phyloP scores from a whole-genome alignment of 2,329 filamentous ascomycete genomes.

The Trichoderma citrinoviride region DNA sequence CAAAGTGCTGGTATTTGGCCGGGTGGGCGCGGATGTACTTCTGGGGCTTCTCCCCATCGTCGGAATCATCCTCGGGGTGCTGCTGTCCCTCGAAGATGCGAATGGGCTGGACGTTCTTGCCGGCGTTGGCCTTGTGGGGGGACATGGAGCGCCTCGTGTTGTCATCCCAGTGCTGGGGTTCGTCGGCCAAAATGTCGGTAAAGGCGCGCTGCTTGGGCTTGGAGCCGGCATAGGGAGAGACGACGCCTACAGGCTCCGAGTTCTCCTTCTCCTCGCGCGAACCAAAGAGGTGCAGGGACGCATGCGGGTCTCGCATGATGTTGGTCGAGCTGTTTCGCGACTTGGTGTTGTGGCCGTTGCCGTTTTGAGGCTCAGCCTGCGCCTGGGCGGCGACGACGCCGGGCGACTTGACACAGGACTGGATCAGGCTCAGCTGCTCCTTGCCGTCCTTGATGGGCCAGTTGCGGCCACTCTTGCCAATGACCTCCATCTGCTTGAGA shows the following conservation, averaged over 20 bases:
- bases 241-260: constrained; percentile 45
- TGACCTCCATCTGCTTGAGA: constrained; percentile 89
- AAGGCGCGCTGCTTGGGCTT: constrained; percentile 65
- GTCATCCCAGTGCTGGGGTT: constrained; percentile 47
- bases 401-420: constrained; percentile 54
- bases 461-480: constrained; percentile 83
- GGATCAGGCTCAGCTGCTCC: constrained; percentile 78
- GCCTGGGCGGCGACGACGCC: constrained; percentile 36
- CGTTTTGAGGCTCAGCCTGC: constrained; percentile 33
- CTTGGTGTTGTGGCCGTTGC: constrained; percentile 29
- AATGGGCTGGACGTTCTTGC: constrained; percentile 61
- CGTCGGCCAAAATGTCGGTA: constrained; percentile 67
- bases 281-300: constrained; percentile 72
- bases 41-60: constrained; percentile 41
- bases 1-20: constrained; percentile 82
- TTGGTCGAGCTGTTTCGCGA: constrained; percentile 54
- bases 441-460: constrained; percentile 91
- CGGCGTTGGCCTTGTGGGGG: constrained; percentile 50
- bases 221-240: constrained; percentile 60
- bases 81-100: constrained; percentile 62
- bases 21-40: constrained; percentile 64
- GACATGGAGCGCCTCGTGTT: constrained; percentile 52
- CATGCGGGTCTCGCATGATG: constrained; percentile 61
- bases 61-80: constrained; percentile 39
- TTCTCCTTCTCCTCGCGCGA: constrained; percentile 62